Percentiles rank a stretch among this genome's conserved stretches.
phyloP scores from a whole-genome alignment of 2,329 filamentous ascomycete genomes.

The Aphanoascus verrucosus region DNA sequence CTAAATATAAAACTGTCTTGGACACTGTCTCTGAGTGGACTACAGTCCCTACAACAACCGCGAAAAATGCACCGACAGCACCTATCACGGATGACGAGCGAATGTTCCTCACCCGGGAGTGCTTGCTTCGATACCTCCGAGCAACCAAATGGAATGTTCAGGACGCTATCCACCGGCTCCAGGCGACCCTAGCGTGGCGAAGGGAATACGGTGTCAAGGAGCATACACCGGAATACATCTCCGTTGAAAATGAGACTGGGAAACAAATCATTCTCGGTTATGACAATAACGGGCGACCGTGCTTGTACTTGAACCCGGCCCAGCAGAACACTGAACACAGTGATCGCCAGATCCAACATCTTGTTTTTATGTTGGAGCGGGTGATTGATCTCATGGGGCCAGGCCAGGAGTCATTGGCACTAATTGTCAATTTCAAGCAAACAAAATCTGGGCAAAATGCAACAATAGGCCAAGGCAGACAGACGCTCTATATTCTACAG shows the following conservation, averaged over 20 bases:
- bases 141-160: slow-evolving; percentile 81
- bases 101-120: slow-evolving; percentile 86
- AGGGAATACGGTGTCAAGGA: slow-evolving; percentile 76
- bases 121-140: slow-evolving; percentile 81
- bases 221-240: slow-evolving; percentile 71
- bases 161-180: slow-evolving; percentile 67
- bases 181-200: slow-evolving; percentile 74
- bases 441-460: slow-evolving; percentile 67
- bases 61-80: slow-evolving; percentile 46
- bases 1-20: slow-evolving; percentile 72
- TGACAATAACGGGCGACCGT: slow-evolving; percentile 75
- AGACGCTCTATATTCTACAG: slow-evolving; percentile 84
- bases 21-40: slow-evolving; percentile 60
- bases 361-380: slow-evolving; percentile 92
- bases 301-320: slow-evolving; percentile 79
- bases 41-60: slow-evolving; percentile 53
- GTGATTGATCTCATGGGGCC: slow-evolving; percentile 78
- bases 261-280: slow-evolving; percentile 87
- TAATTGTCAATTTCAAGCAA: slow-evolving; percentile 86
- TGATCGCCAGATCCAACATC: slow-evolving; percentile 79
- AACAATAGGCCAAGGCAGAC: slow-evolving; percentile 61
- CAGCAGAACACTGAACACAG: slow-evolving; percentile 85
- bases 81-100: slow-evolving; percentile 69
- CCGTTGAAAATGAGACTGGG: slow-evolving; percentile 87
- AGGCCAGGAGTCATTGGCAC: slow-evolving; percentile 72